Conservation (phyloP, 352 stramenopile genomes). For the Phytophthora pluvialis region DNA sequence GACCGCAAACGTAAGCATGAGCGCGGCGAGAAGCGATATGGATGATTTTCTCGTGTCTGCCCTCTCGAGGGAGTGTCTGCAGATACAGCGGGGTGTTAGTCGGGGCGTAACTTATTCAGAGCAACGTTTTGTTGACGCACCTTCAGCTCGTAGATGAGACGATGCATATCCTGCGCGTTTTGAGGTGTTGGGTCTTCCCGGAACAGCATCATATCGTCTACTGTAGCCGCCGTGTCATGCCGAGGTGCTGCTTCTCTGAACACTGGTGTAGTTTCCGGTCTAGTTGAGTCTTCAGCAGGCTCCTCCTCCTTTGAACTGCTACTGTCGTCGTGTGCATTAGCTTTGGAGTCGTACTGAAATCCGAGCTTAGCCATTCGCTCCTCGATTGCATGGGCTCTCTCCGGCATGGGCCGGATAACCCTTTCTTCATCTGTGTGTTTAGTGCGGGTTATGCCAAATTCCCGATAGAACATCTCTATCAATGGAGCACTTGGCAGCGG, state of each 20-base stretch:
- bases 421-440: background rate
- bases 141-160: conserved; percentile 75
- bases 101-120: background rate
- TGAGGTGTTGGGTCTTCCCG: conserved; percentile 16
- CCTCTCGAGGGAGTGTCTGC: conserved; percentile 55
- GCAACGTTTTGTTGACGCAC: conserved; percentile 7
- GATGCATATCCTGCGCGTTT: conserved; percentile 55
- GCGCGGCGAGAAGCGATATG: conserved; percentile 48
- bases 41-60: conserved; percentile 52
- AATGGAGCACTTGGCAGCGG: background rate
- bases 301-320: conserved; percentile 1
- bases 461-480: conserved; percentile 44
- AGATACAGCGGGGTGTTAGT: conserved; percentile 2
- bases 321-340: conserved; percentile 2
- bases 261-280: conserved; percentile 26
- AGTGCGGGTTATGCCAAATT: conserved; percentile 41
- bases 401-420: conserved; percentile 36
- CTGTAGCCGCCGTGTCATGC: background rate
- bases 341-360: conserved; percentile 44
- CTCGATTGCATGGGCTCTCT: conserved; percentile 53
- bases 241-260: background rate
- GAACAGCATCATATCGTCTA: conserved; percentile 43
- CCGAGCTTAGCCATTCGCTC: conserved; percentile 46
- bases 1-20: conserved; percentile 60
- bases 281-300: background rate